phyloP scores from a whole-genome alignment of 1,284 basidiomycete species.

The Ceraceosorus bombacis region DNA sequence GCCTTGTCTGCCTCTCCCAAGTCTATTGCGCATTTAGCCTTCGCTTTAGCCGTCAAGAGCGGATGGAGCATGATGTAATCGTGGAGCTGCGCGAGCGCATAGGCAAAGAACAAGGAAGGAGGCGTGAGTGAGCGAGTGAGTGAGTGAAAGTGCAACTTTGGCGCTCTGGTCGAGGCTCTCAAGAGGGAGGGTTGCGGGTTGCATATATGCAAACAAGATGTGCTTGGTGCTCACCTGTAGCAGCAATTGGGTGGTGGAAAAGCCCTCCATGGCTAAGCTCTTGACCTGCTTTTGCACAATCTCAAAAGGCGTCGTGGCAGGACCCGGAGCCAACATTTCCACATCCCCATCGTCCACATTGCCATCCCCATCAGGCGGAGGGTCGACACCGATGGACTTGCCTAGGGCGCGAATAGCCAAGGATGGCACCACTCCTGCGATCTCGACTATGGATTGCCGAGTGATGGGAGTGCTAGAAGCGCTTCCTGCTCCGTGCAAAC shows the following conservation, averaged over 20 bases:
- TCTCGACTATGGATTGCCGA: slow-evolving; percentile 72
- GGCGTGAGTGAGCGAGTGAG: not conserved
- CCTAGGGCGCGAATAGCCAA: slow-evolving; percentile 65
- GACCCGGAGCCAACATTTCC: slow-evolving; percentile 54
- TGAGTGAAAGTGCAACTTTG: too few species aligned
- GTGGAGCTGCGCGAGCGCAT: slow-evolving; percentile 61
- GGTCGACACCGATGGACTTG: slow-evolving; percentile 67
- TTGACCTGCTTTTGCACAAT: slow-evolving; percentile 66
- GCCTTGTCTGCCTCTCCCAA: slow-evolving; percentile 96
- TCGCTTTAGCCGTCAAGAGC: slow-evolving; percentile 69
- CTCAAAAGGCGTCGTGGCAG: slow-evolving; percentile 57
- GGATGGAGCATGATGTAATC: slow-evolving; percentile 79
- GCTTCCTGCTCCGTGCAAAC: slow-evolving; percentile 53
- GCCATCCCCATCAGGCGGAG: slow-evolving; percentile 3
- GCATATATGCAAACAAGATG: not conserved
- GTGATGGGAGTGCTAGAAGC: slow-evolving; percentile 59
- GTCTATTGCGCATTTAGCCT: slow-evolving; percentile 70
- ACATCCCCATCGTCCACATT: slow-evolving; percentile 45
- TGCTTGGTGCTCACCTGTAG: slow-evolving; percentile 59
- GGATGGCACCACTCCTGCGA: slow-evolving; percentile 87
- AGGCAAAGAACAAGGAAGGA: slow-evolving; percentile 1
- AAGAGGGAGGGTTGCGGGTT: too few species aligned
- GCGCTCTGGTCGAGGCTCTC: too few species aligned
- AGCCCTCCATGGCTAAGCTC: slow-evolving; percentile 74
- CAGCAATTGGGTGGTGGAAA: slow-evolving; percentile 82